These are phyloP conservation scores for Oidium heveae DNA, from an alignment of 2,329 filamentous ascomycete species.

Conservation along the genomic window DNA sequence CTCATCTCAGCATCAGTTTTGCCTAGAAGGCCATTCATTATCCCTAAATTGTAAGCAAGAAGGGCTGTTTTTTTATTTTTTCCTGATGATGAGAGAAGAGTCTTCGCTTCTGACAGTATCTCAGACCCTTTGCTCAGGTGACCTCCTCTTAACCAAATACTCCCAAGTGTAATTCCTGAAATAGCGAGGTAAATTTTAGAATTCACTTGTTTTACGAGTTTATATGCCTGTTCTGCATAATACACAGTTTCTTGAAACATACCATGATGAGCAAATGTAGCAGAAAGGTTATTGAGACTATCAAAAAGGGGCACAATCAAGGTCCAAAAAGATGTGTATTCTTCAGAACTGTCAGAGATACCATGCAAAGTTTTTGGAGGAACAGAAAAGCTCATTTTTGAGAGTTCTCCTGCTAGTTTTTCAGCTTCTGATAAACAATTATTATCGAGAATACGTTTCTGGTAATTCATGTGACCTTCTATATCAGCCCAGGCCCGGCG, in stretches of 20 bases:
- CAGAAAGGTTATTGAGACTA: constrained; percentile 47
- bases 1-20: constrained; percentile 22
- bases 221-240: constrained; percentile 63
- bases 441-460: not conserved
- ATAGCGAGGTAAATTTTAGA: constrained; percentile 22
- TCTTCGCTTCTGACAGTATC: constrained; percentile 26
- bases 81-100: constrained; percentile 22
- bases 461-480: constrained; percentile 8
- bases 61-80: constrained; percentile 21
- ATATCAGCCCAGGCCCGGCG: constrained; percentile 17
- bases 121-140: constrained; percentile 31
- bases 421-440: constrained; percentile 7
- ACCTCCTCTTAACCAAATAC: constrained; percentile 30
- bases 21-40: constrained; percentile 23
- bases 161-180: constrained; percentile 27
- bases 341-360: not conserved
- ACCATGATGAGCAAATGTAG: constrained; percentile 60
- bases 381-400: constrained; percentile 11
- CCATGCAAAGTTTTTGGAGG: not conserved
- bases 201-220: constrained; percentile 28
- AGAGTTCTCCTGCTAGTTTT: constrained; percentile 12
- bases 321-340: constrained; percentile 51
- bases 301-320: constrained; percentile 50
- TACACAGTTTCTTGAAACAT: constrained; percentile 73
- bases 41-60: constrained; percentile 29